phyloP scores from a whole-genome alignment of 164 flowering plant species.

The Tetracentron sinense region DNA sequence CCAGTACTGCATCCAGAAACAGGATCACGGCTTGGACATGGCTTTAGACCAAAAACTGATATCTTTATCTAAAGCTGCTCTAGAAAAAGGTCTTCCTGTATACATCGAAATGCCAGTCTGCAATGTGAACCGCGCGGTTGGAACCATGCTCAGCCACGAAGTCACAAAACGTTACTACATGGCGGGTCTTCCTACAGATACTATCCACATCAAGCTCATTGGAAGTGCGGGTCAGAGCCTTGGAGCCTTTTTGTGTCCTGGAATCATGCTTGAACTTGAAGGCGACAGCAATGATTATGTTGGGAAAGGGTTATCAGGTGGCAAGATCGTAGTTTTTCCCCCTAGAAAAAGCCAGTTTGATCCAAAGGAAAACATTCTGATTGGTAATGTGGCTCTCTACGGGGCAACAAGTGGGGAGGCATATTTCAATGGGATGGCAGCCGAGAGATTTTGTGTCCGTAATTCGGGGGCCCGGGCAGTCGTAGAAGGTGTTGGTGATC shows the following conservation, averaged over 20 bases:
- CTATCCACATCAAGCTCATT: conserved; percentile 75
- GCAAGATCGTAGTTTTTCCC: conserved; percentile 94
- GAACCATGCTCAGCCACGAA: conserved; percentile 99
- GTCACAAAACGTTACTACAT: conserved; percentile 79
- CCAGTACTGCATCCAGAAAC: conserved; percentile 85
- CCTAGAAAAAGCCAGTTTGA: conserved; percentile 80
- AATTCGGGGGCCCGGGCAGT: conserved; percentile 96
- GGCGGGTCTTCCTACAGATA: conserved; percentile 82
- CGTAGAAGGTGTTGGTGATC: conserved; percentile 99
- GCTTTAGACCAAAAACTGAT: conserved; percentile 82
- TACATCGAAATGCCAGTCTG: conserved; percentile 74
- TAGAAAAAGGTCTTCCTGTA: conserved; percentile 77
- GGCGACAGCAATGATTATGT: conserved; percentile 99
- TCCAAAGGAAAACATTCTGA: conserved; percentile 94
- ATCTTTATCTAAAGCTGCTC: conserved; percentile 54
- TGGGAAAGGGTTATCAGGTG: conserved; percentile 98
- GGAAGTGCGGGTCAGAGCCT: conserved; percentile 99
- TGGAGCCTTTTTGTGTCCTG: conserved; percentile 98
- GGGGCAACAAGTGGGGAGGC: conserved; percentile 97
- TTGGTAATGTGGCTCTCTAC: conserved; percentile 98
- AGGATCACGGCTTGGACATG: conserved; percentile 96
- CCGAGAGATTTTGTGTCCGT: conserved; percentile 98
- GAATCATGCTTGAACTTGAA: conserved; percentile 90
- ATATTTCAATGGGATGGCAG: conserved; percentile 99
- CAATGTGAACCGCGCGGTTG: conserved; percentile 93